Evolutionary conservation across 305 asterid species (phyloP), one percentile per base, ranked within the genome.

Genomic region (Striga hermonthica): DNA sequence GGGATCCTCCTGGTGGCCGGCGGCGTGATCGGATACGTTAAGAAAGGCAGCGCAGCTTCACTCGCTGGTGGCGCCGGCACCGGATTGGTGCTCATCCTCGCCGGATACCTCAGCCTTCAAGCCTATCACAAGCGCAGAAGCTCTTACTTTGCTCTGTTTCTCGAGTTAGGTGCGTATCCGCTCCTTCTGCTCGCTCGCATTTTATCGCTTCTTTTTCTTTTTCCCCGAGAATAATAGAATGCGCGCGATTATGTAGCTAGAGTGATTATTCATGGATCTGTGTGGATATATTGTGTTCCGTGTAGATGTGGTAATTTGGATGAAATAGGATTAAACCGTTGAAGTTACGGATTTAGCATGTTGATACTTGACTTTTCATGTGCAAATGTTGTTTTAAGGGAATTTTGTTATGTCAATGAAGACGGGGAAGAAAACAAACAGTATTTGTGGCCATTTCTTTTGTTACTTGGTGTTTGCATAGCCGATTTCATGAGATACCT

Each of bases 41-140:
- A 74, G 78, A 90, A 80, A 75, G 95, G 98, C 62, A 94, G 99
- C 85, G 74, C 68, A 6, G 84, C 91, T 9, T 94, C 99, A 5
- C 83, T 94, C 10, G 96, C 76, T 52, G 99, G 96, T 4, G 99
- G 99, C 64, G 68, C 61, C 11, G 96, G 95, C 72, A 67, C 97
- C 37, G 99, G 96, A 66, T 57, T 74, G 59, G 66, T 85, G 64
- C 88, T 94, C 65, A 38, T 90, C 64, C 82, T 90, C 43, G 98
- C 98, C 64, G 95, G 95, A 50, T 90, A 88, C 60, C 81, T 94
- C 79, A 94, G 96, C 57, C 93, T 88, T 41, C 93, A 86, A 68
- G 96, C 97, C 35, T 94, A 79, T 70, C 89, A 84, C 41, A 90
- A 85, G 66, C 90, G 91, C 71, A 86, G 73, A 76, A 94, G 80